Evolutionary conservation across 306 rosid species (phyloP), one percentile per base, ranked within the genome.

Genomic region (Senna siamea): DNA sequence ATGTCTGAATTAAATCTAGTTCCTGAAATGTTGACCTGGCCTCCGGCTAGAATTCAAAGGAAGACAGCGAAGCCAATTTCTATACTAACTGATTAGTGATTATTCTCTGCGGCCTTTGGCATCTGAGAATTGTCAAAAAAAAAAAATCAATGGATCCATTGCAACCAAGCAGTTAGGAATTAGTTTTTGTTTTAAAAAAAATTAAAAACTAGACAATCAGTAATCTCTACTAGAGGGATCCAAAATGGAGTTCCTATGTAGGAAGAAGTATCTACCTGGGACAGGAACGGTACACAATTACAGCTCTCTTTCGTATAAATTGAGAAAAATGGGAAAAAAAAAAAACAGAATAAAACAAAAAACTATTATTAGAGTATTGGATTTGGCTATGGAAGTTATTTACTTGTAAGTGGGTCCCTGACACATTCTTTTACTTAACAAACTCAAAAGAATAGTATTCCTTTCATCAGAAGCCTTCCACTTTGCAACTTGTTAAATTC

Each of bases 281-380:
- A 35, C 40, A 57, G 76, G 34, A 61, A 60, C 17, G 20, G 59
- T 84, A 54, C 43, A 75, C 58, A 76, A 52, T 74, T 58, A 53
- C 69, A 75, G 65, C 38, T 82, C 76, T 72, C 77, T 82, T 69
- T 57, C 37, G 58, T 77, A 14, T 51, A 46, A 28, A 61, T 32
- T 9, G 28, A 34, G 30, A 37, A 37, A 7, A 37, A 2, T 5
- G 5, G 5, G 70, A 37, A 70, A 72, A 56, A 19, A 51, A 37
- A 85, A 63, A 74, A 28, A n/a, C n/a, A n/a, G n/a, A n/a, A n/a
- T n/a, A n/a, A n/a, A n/a, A n/a, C n/a, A n/a, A 14, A 1, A 59
- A 60, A 6, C 2, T 30, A 8, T 34, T 4, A n/a, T 1, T 41
- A 35, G 44, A 59, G 66, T 11, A 58, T 56, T 47, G 9, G 38